A percentile compares a stretch with the other conserved stretches of the same genome.
These are phyloP conservation scores for Pythium brachiatum DNA, from an alignment of 352 stramenopile species.

Conservation along the genomic window DNA sequence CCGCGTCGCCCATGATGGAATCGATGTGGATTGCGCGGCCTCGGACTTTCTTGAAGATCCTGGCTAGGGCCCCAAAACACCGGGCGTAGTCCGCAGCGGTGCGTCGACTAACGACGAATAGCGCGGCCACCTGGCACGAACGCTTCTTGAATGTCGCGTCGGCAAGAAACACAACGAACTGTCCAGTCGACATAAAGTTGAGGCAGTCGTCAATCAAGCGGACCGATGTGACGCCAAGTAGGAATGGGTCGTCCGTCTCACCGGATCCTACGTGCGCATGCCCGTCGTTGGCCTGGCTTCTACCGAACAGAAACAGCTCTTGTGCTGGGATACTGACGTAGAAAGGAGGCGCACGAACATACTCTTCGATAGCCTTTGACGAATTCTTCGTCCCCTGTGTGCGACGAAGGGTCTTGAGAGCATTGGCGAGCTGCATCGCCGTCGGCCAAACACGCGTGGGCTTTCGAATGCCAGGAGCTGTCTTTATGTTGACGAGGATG, in stretches of 20 bases:
- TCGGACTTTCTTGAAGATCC: constrained; percentile 2
- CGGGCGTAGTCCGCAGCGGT: not conserved
- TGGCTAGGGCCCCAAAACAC: not conserved
- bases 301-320: constrained; percentile 5
- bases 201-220: constrained; percentile 1
- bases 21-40: not conserved
- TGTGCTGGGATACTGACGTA: not conserved
- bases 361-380: not conserved
- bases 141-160: constrained; percentile 2
- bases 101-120: constrained; percentile 3
- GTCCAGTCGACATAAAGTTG: not conserved
- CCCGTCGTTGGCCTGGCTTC: not conserved
- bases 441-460: not conserved
- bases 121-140: not conserved
- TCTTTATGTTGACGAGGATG: not conserved
- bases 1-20: constrained; percentile 1
- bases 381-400: constrained; percentile 8
- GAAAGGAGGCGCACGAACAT: not conserved
- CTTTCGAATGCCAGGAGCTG: not conserved
- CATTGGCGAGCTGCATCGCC: not conserved
- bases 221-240: not conserved
- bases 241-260: not conserved
- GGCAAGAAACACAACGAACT: constrained; percentile 2
- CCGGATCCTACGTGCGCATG: not conserved
- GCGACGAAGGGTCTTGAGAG: constrained; percentile 1